These are phyloP conservation scores for Plectosphaerella cucumerina DNA, from an alignment of 2,329 filamentous ascomycete species.

Conservation along the genomic window DNA sequence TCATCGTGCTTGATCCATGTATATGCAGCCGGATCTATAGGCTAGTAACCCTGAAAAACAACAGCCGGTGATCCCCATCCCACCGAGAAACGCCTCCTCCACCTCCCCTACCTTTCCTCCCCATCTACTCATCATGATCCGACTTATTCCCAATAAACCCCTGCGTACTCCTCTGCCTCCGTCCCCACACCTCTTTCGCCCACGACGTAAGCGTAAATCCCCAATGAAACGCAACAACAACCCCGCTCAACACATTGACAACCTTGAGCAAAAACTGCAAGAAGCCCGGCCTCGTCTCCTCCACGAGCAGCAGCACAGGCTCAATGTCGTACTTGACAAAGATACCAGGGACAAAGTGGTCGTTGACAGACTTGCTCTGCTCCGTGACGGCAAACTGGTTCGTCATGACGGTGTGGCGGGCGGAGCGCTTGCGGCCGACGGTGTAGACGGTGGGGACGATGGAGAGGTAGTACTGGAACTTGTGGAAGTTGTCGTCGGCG, in stretches of 20 bases:
- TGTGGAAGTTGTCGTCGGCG: slow-evolving; percentile 78
- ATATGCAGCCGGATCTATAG: not conserved
- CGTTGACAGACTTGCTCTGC: slow-evolving; percentile 67
- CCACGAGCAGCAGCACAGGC: slow-evolving; percentile 82
- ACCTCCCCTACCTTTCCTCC: not conserved
- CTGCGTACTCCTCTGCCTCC: slow-evolving; percentile 37
- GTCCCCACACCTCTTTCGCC: slow-evolving; percentile 52
- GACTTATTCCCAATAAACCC: slow-evolving; percentile 12
- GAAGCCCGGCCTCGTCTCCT: slow-evolving; percentile 73
- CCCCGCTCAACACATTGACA: slow-evolving; percentile 86
- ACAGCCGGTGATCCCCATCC: too few species aligned
- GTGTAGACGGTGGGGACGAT: slow-evolving; percentile 93
- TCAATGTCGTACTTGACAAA: slow-evolving; percentile 99
- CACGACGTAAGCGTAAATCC: slow-evolving; percentile 81
- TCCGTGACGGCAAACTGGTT: slow-evolving; percentile 98
- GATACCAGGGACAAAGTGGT: slow-evolving; percentile 76
- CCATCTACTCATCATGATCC: slow-evolving; percentile 10
- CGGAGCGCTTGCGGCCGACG: slow-evolving; percentile 39
- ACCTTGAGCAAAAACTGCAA: slow-evolving; percentile 74
- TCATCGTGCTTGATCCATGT: not conserved
- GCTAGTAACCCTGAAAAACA: not conserved
- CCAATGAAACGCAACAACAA: slow-evolving; percentile 93
- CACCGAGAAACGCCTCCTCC: not conserved
- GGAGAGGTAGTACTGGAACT: slow-evolving; percentile 96
- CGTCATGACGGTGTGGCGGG: slow-evolving; percentile 67